phyloP scores from a whole-genome alignment of 2,329 filamentous ascomycete species.

The Apiospora marii region DNA sequence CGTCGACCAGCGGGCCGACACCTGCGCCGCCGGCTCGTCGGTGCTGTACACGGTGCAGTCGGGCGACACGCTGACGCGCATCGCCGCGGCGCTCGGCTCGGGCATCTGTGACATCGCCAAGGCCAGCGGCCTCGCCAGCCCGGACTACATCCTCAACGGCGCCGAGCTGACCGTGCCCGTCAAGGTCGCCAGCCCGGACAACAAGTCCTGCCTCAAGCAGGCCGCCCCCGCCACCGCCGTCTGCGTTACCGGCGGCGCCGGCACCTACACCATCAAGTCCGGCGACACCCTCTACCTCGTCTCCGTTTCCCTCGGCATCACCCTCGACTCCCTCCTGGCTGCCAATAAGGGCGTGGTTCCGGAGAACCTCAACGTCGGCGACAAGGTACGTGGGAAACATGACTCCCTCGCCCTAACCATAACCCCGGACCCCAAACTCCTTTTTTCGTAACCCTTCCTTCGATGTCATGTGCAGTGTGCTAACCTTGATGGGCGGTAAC shows the following conservation, averaged over 20 bases:
- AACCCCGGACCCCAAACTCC: neutral
- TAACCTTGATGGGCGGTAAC: neutral
- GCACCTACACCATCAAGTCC: slow-evolving; percentile 9
- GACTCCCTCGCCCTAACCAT: no score
- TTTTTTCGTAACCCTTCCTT: neutral
- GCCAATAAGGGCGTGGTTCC: neutral
- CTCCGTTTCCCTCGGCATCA: slow-evolving; percentile 12
- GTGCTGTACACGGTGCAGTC: slow-evolving; percentile 19
- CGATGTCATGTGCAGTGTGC: neutral
- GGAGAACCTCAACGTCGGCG: neutral
- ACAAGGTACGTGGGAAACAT: neutral
- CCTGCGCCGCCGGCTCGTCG: neutral
- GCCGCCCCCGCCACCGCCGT: slow-evolving; percentile 8
- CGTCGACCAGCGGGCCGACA: neutral
- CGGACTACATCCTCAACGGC: slow-evolving; percentile 1
- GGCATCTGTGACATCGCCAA: slow-evolving; percentile 23
- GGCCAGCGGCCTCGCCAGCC: slow-evolving; percentile 14
- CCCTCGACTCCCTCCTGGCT: neutral
- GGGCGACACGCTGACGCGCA: slow-evolving; percentile 6
- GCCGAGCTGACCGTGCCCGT: slow-evolving; percentile 10
- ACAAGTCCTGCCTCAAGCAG: slow-evolving; percentile 5
- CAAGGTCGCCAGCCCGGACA: slow-evolving; percentile 19
- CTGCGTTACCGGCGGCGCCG: slow-evolving; percentile 3
- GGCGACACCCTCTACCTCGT: slow-evolving; percentile 13
- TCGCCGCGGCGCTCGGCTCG: slow-evolving; percentile 8